Percentiles rank a stretch among this genome's conserved stretches.
These are phyloP conservation scores for Puccinia triticina DNA, from an alignment of 1,284 basidiomycete genomes.

Conservation along the genomic window DNA sequence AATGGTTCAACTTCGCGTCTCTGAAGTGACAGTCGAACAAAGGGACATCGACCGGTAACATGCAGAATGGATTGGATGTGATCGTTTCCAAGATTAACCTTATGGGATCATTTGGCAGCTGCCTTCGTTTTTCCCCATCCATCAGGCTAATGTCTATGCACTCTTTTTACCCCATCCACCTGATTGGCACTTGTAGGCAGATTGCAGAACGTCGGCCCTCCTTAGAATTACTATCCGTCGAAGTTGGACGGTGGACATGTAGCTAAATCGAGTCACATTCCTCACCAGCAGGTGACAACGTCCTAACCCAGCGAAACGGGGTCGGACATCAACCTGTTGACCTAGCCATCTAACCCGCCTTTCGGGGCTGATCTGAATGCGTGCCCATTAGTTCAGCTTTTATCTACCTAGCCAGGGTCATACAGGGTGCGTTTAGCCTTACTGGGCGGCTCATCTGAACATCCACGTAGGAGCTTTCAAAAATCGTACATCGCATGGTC, in stretches of 20 bases:
- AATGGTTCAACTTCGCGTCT: background rate
- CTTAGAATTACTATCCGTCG: background rate
- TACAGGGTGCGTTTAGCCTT: conserved; percentile 1
- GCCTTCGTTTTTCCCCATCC: conserved; percentile 1
- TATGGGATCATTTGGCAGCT: conserved; percentile 5
- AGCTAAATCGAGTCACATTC: background rate
- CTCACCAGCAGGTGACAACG: background rate
- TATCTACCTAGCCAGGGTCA: conserved; percentile 10
- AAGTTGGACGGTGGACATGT: background rate
- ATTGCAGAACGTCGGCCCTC: background rate
- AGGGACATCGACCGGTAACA: background rate
- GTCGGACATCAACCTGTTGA: background rate
- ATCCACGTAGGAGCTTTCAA: conserved; percentile 11
- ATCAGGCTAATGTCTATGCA: background rate
- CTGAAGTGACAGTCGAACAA: conserved; percentile 7
- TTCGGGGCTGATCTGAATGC: background rate
- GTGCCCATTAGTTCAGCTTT: conserved; percentile 1
- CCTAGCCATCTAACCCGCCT: background rate
- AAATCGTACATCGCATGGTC: background rate
- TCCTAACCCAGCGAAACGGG: background rate
- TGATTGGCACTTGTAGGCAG: background rate
- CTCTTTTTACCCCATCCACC: background rate
- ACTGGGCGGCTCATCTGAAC: conserved; percentile 8
- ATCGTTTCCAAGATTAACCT: background rate
- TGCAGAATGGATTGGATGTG: conserved; percentile 1